These are phyloP conservation scores for Alnus glutinosa DNA, from an alignment of 306 rosid species.

Conservation along the genomic window DNA sequence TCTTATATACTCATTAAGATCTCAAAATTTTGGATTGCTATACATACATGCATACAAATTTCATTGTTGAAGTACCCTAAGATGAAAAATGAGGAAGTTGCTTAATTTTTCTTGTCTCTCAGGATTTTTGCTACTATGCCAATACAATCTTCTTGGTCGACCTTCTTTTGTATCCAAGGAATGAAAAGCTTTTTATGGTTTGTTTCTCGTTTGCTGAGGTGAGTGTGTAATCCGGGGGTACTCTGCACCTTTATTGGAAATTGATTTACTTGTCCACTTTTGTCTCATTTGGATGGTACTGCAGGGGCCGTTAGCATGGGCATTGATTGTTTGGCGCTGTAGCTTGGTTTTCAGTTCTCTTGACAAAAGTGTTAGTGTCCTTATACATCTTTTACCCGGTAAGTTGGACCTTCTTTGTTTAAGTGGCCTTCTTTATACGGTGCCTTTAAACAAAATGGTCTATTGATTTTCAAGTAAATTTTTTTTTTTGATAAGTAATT, in stretches of 20 bases:
- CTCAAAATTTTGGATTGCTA: not conserved
- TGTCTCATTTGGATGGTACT: slow-evolving; percentile 35
- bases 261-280: slow-evolving; percentile 15
- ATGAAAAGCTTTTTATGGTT: slow-evolving; percentile 90
- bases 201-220: slow-evolving; percentile 99
- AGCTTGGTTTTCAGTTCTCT: slow-evolving; percentile 92
- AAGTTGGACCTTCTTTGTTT: slow-evolving; percentile 27
- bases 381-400: slow-evolving; percentile 95
- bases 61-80: slow-evolving; percentile 6
- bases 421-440: not conserved
- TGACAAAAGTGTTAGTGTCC: slow-evolving; percentile 91
- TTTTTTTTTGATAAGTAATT: too few species aligned
- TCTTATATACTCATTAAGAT: not conserved
- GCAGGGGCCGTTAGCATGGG: slow-evolving; percentile 98
- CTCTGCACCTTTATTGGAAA: slow-evolving; percentile 23
- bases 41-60: not conserved
- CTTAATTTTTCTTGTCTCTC: slow-evolving; percentile 32
- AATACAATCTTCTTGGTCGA: slow-evolving; percentile 83
- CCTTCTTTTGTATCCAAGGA: slow-evolving; percentile 71
- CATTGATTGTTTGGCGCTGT: slow-evolving; percentile 96
- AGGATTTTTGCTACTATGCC: slow-evolving; percentile 97
- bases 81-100: slow-evolving; percentile 24
- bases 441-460: not conserved
- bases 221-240: slow-evolving; percentile 21
- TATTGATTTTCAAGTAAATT: not conserved